These are phyloP conservation scores for Knoxdaviesia proteae DNA, from an alignment of 2,329 filamentous ascomycete species.

Conservation along the genomic window DNA sequence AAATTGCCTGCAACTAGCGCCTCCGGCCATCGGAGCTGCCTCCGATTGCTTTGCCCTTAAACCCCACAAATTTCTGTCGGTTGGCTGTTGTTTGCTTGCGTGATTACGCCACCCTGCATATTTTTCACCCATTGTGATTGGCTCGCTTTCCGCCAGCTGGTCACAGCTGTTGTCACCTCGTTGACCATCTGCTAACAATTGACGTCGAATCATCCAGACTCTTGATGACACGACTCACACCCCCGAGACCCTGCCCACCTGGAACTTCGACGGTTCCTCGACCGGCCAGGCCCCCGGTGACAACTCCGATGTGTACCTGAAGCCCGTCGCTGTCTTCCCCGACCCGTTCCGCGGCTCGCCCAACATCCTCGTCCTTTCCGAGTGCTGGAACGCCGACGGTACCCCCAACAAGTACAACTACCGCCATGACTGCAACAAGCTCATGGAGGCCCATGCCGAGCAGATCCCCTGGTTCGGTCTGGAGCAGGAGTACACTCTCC, in stretches of 20 bases:
- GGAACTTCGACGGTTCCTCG: slow-evolving; percentile 55
- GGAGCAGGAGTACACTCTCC: slow-evolving; percentile 75
- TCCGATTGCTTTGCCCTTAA: too few relatives aligned
- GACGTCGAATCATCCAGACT: slow-evolving; percentile 16
- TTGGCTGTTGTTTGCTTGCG: too few relatives aligned
- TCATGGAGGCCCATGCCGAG: slow-evolving; percentile 71
- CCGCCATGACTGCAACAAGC: slow-evolving; percentile 73
- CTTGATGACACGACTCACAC: slow-evolving; percentile 27
- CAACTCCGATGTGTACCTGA: slow-evolving; percentile 95
- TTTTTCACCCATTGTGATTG: too few relatives aligned
- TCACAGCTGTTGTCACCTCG: too few relatives aligned
- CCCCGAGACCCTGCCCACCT: slow-evolving; percentile 29
- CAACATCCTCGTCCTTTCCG: slow-evolving; percentile 85
- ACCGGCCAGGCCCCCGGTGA: slow-evolving; percentile 82
- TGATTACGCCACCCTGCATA: too few relatives aligned
- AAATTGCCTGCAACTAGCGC: too few relatives aligned
- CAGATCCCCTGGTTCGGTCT: slow-evolving; percentile 94
- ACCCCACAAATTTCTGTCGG: too few relatives aligned
- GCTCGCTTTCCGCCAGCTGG: too few relatives aligned
- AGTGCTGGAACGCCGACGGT: slow-evolving; percentile 88
- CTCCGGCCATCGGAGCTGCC: too few relatives aligned
- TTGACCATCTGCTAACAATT: not conserved
- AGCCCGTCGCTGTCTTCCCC: slow-evolving; percentile 71
- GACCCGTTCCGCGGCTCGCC: slow-evolving; percentile 77
- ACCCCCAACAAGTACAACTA: slow-evolving; percentile 97